Evolutionary conservation across 441 rosid species (phyloP).

Genomic region (Populus trichocarpa): DNA sequence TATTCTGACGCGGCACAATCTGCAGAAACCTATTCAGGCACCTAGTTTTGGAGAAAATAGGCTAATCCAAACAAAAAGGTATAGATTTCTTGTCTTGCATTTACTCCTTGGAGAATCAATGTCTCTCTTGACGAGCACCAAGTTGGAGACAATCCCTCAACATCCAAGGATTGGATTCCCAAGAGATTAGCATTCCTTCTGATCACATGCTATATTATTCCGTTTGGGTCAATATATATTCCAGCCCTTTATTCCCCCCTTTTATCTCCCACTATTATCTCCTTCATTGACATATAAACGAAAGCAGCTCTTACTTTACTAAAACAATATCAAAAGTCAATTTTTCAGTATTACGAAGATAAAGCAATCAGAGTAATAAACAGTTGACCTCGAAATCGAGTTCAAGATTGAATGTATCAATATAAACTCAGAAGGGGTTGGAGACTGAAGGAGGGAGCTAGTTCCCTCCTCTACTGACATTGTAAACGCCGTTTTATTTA

Average conservation of each 20-base stretch:
- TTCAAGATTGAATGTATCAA: no score
- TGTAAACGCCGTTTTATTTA: no score
- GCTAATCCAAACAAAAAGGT: background rate
- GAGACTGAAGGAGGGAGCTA: no score
- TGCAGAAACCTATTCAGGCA: no score
- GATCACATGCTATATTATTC: background rate
- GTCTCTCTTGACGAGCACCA: background rate
- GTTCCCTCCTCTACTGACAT: no score
- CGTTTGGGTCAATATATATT: slow-evolving; percentile 6
- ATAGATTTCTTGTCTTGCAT: background rate
- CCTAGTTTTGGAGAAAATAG: background rate
- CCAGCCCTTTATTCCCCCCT: background rate
- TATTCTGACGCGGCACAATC: no score
- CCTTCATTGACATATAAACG: background rate
- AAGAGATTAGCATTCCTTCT: slow-evolving; percentile 3
- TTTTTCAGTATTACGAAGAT: no score
- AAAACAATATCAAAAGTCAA: no score
- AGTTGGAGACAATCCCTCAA: background rate
- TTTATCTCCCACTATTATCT: background rate
- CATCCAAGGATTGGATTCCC: slow-evolving; percentile 11
- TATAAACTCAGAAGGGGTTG: no score
- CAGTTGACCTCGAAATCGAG: no score
- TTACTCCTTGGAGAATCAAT: background rate
- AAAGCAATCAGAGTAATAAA: no score
- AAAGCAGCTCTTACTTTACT: no score